Base-by-base conservation (phyloP, 2,329 filamentous ascomycete genomes). In the Pseudogymnoascus sp. region DNA sequence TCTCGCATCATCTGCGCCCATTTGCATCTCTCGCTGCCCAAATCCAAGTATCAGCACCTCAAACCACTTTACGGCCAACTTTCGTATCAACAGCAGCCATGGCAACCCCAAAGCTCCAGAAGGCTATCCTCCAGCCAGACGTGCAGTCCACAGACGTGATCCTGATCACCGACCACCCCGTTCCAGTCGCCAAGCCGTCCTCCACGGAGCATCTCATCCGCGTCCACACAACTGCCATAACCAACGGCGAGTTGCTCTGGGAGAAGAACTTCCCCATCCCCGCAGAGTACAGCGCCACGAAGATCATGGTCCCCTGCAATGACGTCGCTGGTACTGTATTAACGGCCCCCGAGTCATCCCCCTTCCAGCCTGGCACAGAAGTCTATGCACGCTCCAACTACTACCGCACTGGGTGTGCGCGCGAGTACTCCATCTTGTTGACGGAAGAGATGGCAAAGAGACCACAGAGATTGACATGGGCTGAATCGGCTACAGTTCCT, bases 221-320 rank as follows among this genome's bases (percentile, higher is more conserved):
- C 59, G 72, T 76, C 5, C 72, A 76, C 62, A 68, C 75, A 56
- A 72, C 72, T 40, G 74, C 77, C 4, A 72, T 78, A 16, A 78
- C 75, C 36, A 71, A 74, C 3, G 74, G 75, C n/a, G 79, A 80
- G 64, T 74, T 80, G 8, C 69, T 72, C 65, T 80, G 78, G 79
- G 72, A 75, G 2, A 72, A 71, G 37, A 68, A 72, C 18, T 72
- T 73, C 62, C 62, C 72, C 11, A 60, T 64, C 2, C 65, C 68
- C 2, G 68, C 66, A 2, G 59, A 37, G 2, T 1, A 40, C 12
- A 18, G 5, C 5, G 67, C 63, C 2, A 37, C 71, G 7, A 69
- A 66, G 25, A 61, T 68, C 7, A 68, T 73, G 9, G 71, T 78
- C 21, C 78, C 77, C 1, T 76, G 76, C 64, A 74, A 74, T 56